Evolutionary conservation across 768 basidiomycete species (phyloP).

Genomic region (Collybiopsis confluens): DNA sequence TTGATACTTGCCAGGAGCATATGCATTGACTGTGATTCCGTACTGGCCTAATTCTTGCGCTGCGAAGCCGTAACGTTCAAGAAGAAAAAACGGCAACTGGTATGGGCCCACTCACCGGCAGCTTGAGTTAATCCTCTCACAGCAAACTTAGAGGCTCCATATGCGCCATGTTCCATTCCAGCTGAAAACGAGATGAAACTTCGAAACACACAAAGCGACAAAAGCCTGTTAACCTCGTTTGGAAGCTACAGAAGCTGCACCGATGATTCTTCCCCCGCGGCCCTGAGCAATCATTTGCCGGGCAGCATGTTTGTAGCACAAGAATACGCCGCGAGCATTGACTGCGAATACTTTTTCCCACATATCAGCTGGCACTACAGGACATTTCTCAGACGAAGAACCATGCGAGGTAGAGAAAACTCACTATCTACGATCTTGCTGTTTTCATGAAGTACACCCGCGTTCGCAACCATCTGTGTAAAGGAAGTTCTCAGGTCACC

Average conservation of each 20-base stretch:
- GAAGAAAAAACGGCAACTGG: background rate
- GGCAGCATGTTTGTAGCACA: conserved; percentile 34
- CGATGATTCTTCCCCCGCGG: conserved; percentile 30
- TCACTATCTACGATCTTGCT: background rate
- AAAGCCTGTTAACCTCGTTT: background rate
- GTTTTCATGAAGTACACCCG: conserved; percentile 10
- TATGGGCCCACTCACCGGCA: conserved; percentile 26
- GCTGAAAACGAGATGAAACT: background rate
- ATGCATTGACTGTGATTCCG: conserved; percentile 22
- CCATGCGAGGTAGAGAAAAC: background rate
- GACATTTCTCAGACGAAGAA: background rate
- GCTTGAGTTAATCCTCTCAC: conserved; percentile 35
- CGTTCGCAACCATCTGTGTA: conserved; percentile 22
- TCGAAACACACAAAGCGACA: background rate
- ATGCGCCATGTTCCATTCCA: conserved; percentile 16
- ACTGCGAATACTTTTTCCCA: conserved; percentile 20
- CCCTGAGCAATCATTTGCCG: conserved; percentile 32
- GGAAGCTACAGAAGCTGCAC: conserved; percentile 13
- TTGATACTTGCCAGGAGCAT: conserved; percentile 17
- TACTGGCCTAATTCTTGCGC: conserved; percentile 18
- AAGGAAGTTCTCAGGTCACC: background rate
- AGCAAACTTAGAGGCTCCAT: conserved; percentile 35
- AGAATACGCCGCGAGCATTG: conserved; percentile 27
- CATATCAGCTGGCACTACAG: conserved; percentile 12
- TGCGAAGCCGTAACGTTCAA: background rate